phyloP scores from a whole-genome alignment of 2,329 filamentous ascomycete species.

The Didymella pinodella region DNA sequence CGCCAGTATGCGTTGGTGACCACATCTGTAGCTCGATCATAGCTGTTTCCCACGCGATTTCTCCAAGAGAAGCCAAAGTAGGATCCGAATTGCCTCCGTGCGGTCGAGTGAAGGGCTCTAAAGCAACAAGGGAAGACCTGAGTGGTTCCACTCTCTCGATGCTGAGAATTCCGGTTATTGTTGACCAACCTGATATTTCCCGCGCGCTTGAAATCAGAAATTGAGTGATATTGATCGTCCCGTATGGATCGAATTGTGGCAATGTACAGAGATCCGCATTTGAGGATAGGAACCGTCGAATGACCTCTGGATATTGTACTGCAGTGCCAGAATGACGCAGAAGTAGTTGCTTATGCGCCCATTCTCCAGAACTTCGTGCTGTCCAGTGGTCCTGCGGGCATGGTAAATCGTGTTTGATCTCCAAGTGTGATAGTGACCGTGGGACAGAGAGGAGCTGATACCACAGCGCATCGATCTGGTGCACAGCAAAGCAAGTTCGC shows the following conservation, averaged over 20 bases:
- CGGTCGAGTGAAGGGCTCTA: conserved; percentile 24
- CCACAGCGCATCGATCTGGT: conserved; percentile 34
- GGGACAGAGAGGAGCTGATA: conserved; percentile 36
- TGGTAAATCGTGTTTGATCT: conserved; percentile 35
- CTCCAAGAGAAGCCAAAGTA: conserved; percentile 23
- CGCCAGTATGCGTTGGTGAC: conserved; percentile 37
- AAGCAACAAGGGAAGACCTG: conserved; percentile 25
- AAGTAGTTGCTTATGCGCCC: conserved; percentile 27
- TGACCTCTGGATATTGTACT: conserved; percentile 27
- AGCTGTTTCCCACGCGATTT: conserved; percentile 34
- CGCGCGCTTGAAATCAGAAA: conserved; percentile 35
- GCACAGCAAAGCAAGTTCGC: conserved; percentile 30
- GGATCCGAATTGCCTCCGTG: conserved; percentile 5
- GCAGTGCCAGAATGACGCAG: conserved; percentile 14
- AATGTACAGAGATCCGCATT: conserved; percentile 21
- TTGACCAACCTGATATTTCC: conserved; percentile 35
- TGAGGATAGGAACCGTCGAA: conserved; percentile 27
- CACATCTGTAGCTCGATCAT: conserved; percentile 39
- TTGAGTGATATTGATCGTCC: conserved; percentile 34
- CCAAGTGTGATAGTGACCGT: conserved; percentile 34
- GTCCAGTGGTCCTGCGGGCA: conserved; percentile 30
- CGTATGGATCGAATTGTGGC: conserved; percentile 33
- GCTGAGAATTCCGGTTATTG: conserved; percentile 35
- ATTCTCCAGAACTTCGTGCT: conserved; percentile 26
- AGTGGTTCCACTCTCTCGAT: conserved; percentile 32